These are phyloP conservation scores for Sclerotinia minor DNA, from an alignment of 2,329 filamentous ascomycete genomes.

Conservation along the genomic window DNA sequence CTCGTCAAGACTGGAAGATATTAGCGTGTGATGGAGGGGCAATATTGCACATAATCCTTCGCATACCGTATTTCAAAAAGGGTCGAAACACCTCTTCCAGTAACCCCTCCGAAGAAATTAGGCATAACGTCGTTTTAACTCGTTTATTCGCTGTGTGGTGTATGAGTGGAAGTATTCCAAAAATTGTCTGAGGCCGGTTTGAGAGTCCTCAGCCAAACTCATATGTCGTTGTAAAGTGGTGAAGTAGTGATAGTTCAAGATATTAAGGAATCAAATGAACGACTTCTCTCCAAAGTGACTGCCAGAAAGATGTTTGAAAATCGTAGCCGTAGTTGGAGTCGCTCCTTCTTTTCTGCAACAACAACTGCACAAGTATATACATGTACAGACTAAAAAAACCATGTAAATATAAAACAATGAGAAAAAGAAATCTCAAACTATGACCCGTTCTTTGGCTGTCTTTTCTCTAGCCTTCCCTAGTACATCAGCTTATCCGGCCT, in stretches of 20 bases:
- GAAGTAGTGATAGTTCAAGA: background rate
- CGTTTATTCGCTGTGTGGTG: background rate
- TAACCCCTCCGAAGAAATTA: slow-evolving; percentile 39
- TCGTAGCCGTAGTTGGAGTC: background rate
- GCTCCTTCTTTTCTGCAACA: slow-evolving; percentile 1
- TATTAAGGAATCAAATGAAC: slow-evolving; percentile 4
- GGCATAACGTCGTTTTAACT: slow-evolving; percentile 36
- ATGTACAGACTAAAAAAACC: background rate
- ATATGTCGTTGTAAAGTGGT: background rate
- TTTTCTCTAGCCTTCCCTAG: slow-evolving; percentile 8
- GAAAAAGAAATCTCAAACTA: slow-evolving; percentile 13
- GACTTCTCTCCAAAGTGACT: background rate
- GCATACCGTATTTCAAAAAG: slow-evolving; percentile 44
- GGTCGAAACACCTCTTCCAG: slow-evolving; percentile 40
- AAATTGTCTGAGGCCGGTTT: background rate
- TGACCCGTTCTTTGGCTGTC: background rate
- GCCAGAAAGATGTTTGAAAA: background rate
- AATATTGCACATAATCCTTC: background rate
- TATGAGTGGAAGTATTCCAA: background rate
- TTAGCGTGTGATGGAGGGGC: slow-evolving; percentile 25
- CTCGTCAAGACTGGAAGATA: slow-evolving; percentile 64
- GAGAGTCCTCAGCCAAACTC: background rate
- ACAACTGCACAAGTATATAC: background rate
- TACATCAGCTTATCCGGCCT: background rate
- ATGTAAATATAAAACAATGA: background rate